Evolutionary conservation across 257 asterid genomes (phyloP).

Genomic region (Echium plantagineum): DNA sequence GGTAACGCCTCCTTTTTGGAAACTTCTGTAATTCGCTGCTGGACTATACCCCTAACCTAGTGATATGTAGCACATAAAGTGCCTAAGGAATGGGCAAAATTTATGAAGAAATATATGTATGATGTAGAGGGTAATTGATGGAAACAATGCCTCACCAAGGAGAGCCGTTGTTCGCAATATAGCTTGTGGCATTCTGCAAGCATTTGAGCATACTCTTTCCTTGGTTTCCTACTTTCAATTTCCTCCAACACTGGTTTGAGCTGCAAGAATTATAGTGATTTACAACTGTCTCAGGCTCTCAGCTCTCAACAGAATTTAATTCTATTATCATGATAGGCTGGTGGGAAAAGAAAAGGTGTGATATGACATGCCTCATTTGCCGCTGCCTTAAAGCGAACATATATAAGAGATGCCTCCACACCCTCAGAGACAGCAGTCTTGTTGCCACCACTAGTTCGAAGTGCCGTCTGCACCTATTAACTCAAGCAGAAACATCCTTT

Average conservation of each 20-base stretch:
- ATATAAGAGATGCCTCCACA: constrained; percentile 85
- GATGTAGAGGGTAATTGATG: neutral
- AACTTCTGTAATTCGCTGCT: constrained; percentile 81
- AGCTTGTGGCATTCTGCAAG: constrained; percentile 93
- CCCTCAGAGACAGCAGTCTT: constrained; percentile 80
- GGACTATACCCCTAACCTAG: constrained; percentile 80
- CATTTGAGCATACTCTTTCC: constrained; percentile 86
- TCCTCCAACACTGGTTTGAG: constrained; percentile 90
- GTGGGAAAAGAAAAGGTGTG: constrained; percentile 12
- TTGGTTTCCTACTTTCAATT: constrained; percentile 85
- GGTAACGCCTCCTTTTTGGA: constrained; percentile 82
- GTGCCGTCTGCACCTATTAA: constrained; percentile 70
- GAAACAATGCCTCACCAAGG: constrained; percentile 47
- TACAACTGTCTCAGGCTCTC: constrained; percentile 1
- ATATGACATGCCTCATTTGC: constrained; percentile 67
- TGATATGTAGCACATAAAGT: constrained; percentile 8
- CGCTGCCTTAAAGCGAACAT: constrained; percentile 94
- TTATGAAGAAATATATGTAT: constrained; percentile 1
- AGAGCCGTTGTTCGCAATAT: constrained; percentile 93
- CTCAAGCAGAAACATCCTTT: constrained; percentile 8
- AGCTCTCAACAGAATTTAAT: neutral
- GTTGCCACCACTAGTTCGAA: constrained; percentile 60
- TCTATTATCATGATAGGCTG: constrained; percentile 11
- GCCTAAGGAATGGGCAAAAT: neutral
- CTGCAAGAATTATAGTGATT: constrained; percentile 32